A percentile compares a stretch with the other conserved stretches of the same genome.
Conservation (phyloP, 1,284 basidiomycete species). For the Marasmius fiardii region DNA sequence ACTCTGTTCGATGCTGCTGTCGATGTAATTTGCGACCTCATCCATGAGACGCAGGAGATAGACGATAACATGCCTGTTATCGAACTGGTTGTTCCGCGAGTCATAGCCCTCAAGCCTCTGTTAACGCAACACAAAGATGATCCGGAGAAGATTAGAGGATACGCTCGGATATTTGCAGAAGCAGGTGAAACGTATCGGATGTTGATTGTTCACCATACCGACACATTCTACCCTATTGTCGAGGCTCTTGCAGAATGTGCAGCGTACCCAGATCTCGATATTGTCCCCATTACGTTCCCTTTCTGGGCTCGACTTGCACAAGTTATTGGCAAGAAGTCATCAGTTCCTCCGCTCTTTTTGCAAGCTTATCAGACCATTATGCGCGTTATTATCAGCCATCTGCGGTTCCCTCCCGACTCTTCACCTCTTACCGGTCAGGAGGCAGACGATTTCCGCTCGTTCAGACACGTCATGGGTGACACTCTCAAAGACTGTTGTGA, state of each 20-base stretch:
- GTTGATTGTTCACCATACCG: constrained; percentile 86
- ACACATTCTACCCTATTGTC: constrained; percentile 91
- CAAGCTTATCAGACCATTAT: constrained; percentile 86
- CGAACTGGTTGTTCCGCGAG: constrained; percentile 79
- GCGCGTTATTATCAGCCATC: constrained; percentile 84
- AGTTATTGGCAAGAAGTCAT: constrained; percentile 72
- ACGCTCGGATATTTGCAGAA: constrained; percentile 90
- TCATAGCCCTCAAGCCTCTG: constrained; percentile 71
- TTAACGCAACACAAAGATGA: constrained; percentile 69
- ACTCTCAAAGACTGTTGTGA: constrained; percentile 99
- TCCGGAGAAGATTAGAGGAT: constrained; percentile 86
- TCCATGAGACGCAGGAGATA: constrained; percentile 98
- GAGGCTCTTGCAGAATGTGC: constrained; percentile 95
- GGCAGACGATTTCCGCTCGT: constrained; percentile 90
- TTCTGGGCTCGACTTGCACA: constrained; percentile 97
- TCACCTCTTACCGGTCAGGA: constrained; percentile 76
- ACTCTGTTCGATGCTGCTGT: constrained; percentile 91
- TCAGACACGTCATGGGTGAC: constrained; percentile 98
- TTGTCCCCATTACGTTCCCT: constrained; percentile 96
- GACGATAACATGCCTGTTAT: constrained; percentile 93
- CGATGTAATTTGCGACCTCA: constrained; percentile 90
- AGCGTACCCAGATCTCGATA: constrained; percentile 90
- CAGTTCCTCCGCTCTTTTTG: constrained; percentile 67
- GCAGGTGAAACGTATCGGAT: constrained; percentile 95
- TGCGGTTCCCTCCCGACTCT: constrained; percentile 86